A percentile compares a stretch with the other conserved stretches of the same genome.
Conservation (phyloP, 2,329 filamentous ascomycete genomes). For the Aspergillus sp. region DNA sequence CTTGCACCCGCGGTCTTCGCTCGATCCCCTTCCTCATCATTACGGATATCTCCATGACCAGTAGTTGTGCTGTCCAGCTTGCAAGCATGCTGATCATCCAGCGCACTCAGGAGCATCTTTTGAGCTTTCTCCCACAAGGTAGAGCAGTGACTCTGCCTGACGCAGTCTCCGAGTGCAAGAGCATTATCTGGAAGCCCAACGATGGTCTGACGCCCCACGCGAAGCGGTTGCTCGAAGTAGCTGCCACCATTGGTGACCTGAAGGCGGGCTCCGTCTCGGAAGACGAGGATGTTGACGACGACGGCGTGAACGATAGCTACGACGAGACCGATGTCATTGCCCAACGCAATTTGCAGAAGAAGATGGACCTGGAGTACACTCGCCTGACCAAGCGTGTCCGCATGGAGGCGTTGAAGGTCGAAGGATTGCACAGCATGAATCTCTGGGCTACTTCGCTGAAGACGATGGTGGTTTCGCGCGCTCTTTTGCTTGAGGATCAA, state of each 20-base stretch:
- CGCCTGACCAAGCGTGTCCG: slow-evolving; percentile 30
- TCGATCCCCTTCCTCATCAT: slow-evolving; percentile 36
- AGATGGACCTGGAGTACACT: slow-evolving; percentile 21
- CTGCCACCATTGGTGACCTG: slow-evolving; percentile 12
- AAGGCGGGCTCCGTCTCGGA: slow-evolving; percentile 13
- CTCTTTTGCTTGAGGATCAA: slow-evolving; percentile 30
- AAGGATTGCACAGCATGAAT: slow-evolving; percentile 23
- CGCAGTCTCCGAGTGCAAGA: slow-evolving; percentile 13
- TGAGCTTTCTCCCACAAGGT: slow-evolving; percentile 28
- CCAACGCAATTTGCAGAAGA: slow-evolving; percentile 24
- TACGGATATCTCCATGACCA: slow-evolving; percentile 23
- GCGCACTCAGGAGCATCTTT: slow-evolving; percentile 25
- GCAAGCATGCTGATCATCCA: slow-evolving; percentile 30
- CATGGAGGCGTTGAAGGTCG: slow-evolving; percentile 25
- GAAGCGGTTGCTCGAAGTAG: slow-evolving; percentile 21
- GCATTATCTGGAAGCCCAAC: slow-evolving; percentile 31
- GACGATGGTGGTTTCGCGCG: slow-evolving; percentile 28
- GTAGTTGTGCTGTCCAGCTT: slow-evolving; percentile 27
- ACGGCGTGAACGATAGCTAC: not conserved
- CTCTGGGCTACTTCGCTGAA: slow-evolving; percentile 28
- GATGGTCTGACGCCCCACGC: slow-evolving; percentile 18
- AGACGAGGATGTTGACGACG: slow-evolving; percentile 2
- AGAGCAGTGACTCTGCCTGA: slow-evolving; percentile 24
- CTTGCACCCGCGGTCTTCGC: slow-evolving; percentile 33
- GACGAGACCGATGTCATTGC: slow-evolving; percentile 8